Evolutionary conservation across 768 basidiomycete genomes (phyloP).

Genomic region (Piloderma croceum): DNA sequence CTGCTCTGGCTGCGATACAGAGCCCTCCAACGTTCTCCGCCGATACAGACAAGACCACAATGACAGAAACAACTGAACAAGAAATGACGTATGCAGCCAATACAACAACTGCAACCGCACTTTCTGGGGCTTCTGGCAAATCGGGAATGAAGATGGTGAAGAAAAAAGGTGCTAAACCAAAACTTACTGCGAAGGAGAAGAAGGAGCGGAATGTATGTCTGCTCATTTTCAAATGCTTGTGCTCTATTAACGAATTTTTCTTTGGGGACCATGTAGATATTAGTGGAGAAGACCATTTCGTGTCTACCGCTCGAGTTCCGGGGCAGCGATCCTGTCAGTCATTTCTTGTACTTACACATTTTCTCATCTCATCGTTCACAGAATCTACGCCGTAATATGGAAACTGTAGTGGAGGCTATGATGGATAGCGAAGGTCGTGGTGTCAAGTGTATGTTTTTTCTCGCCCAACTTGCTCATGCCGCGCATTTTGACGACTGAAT

Average conservation of each 20-base stretch:
- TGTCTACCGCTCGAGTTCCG: slow-evolving; percentile 86
- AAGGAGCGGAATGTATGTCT: slow-evolving; percentile 66
- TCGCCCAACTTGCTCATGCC: background rate
- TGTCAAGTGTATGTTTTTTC: slow-evolving; percentile 46
- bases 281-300: slow-evolving; percentile 66
- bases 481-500: background rate
- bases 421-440: slow-evolving; percentile 58
- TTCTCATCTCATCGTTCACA: slow-evolving; percentile 21
- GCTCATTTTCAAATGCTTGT: background rate
- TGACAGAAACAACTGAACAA: slow-evolving; percentile 22
- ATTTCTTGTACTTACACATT: background rate
- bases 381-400: slow-evolving; percentile 73
- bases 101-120: slow-evolving; percentile 18
- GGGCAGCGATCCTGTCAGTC: slow-evolving; percentile 76
- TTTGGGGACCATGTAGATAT: slow-evolving; percentile 44
- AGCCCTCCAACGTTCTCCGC: slow-evolving; percentile 15
- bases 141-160: slow-evolving; percentile 45
- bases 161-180: slow-evolving; percentile 56
- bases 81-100: slow-evolving; percentile 32
- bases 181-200: slow-evolving; percentile 74
- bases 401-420: slow-evolving; percentile 71
- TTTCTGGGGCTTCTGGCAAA: slow-evolving; percentile 37
- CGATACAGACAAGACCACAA: slow-evolving; percentile 27
- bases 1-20: slow-evolving; percentile 49
- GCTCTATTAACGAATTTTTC: slow-evolving; percentile 1